Evolutionary conservation across 495 filamentous ascomycete genomes (phyloP).

Genomic region (Sordaria brevicollis): DNA sequence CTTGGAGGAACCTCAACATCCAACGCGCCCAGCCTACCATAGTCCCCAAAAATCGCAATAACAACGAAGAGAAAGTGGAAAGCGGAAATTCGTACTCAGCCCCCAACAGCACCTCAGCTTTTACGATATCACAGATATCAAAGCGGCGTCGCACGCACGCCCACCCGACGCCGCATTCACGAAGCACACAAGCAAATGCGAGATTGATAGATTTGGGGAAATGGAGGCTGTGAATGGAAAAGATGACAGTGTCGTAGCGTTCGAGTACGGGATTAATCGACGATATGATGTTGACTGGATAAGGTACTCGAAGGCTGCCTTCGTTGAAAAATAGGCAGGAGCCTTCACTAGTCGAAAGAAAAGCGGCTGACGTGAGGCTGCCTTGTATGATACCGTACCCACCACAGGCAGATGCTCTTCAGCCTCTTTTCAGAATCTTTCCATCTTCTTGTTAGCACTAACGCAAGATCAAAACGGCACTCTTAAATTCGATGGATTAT

Average conservation of each 20-base stretch:
- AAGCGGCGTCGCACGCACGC: background rate
- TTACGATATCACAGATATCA: background rate
- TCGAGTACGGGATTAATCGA: background rate
- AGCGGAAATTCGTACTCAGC: no score
- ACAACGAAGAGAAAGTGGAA: background rate
- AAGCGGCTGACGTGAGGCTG: background rate
- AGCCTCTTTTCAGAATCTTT: no score
- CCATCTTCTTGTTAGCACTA: no score
- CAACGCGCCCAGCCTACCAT: background rate
- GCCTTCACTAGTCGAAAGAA: background rate
- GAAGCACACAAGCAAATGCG: background rate
- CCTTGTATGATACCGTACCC: background rate
- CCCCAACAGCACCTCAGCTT: background rate
- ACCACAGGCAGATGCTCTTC: no score
- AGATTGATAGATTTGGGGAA: background rate
- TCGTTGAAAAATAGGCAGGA: no score
- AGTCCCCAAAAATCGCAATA: background rate
- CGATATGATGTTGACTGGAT: background rate
- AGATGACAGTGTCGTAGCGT: background rate
- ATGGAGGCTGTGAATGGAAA: no score
- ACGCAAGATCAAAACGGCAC: no score
- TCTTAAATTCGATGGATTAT: background rate
- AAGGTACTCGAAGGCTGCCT: no score
- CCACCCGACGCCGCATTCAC: background rate
- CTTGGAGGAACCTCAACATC: background rate